Conservation (phyloP, 139 green algal species). For the Coccomyxa sp. region DNA sequence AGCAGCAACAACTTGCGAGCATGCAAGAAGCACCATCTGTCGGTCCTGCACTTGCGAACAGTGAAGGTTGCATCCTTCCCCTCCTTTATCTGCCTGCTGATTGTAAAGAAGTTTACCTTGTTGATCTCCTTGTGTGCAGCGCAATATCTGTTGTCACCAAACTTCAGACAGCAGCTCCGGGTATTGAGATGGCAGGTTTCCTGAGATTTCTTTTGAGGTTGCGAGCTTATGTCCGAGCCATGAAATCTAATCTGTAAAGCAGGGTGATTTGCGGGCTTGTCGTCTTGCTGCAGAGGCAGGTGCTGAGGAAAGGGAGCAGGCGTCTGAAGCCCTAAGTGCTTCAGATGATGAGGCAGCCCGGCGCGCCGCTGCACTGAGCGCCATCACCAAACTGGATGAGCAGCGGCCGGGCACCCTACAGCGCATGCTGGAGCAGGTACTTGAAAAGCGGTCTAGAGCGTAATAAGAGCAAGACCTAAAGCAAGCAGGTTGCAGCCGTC, state of each 20-base stretch:
- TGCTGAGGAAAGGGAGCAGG: background rate
- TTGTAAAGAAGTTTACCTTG: too few relatives aligned
- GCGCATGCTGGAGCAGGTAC: background rate
- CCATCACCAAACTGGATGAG: background rate
- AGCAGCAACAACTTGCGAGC: too few relatives aligned
- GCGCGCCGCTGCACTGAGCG: background rate
- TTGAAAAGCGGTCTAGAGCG: background rate
- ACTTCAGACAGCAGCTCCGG: too few relatives aligned
- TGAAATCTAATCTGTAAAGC: too few relatives aligned
- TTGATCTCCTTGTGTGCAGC: too few relatives aligned
- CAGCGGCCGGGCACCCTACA: background rate
- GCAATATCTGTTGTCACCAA: too few relatives aligned
- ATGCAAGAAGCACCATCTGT: too few relatives aligned
- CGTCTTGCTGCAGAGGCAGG: background rate
- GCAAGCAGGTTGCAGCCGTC: background rate
- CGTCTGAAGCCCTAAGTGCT: background rate
- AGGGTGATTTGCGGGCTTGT: background rate
- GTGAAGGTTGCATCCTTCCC: too few relatives aligned
- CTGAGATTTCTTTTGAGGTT: background rate
- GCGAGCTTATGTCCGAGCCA: background rate
- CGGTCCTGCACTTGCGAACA: too few relatives aligned
- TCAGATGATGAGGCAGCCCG: background rate
- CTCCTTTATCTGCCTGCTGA: too few relatives aligned
- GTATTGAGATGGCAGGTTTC: too few relatives aligned
- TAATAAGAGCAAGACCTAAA: too few relatives aligned